A percentile compares a stretch with the other conserved stretches of the same genome.
These are phyloP conservation scores for Xylariaceae sp. DNA, from an alignment of 2,329 filamentous ascomycete genomes.

Conservation along the genomic window DNA sequence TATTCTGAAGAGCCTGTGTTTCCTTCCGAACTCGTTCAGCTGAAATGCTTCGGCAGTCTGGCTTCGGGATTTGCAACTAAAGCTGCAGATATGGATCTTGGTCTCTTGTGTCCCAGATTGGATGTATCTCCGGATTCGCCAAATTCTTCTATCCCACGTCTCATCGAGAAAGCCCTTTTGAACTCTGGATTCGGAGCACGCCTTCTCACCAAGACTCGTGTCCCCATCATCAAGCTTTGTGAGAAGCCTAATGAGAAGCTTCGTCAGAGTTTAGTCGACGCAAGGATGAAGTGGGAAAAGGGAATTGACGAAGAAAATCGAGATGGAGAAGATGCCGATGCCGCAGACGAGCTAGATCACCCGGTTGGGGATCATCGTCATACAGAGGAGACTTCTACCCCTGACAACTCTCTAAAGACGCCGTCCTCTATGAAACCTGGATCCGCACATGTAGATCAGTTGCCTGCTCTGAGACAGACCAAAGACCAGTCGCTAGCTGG, in stretches of 20 bases:
- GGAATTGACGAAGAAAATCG: conserved; percentile 41
- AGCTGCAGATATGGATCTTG: conserved; percentile 87
- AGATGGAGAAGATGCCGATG: conserved; percentile 30
- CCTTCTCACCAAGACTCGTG: conserved; percentile 71
- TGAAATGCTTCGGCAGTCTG: conserved; percentile 79
- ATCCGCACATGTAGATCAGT: conserved; percentile 15
- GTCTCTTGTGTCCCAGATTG: conserved; percentile 65
- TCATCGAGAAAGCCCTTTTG: conserved; percentile 72
- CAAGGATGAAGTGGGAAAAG: conserved; percentile 68
- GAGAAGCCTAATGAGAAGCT: conserved; percentile 62
- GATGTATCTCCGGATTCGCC: conserved; percentile 48
- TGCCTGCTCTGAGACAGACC: conserved; percentile 38
- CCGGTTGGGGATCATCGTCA: conserved; percentile 2
- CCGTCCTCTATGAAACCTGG: not conserved
- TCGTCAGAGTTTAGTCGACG: conserved; percentile 56
- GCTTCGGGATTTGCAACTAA: conserved; percentile 82
- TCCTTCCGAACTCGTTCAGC: conserved; percentile 53
- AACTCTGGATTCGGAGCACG: conserved; percentile 70
- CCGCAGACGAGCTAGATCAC: conserved; percentile 23
- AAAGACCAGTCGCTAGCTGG: conserved; percentile 38
- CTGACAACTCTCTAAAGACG: conserved; percentile 9
- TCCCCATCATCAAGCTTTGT: conserved; percentile 86
- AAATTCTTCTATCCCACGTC: conserved; percentile 63
- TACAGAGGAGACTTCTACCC: conserved; percentile 1
- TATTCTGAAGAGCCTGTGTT: conserved; percentile 36